A percentile compares a stretch with the other conserved stretches of the same genome.
These are phyloP conservation scores for Leptographium lundbergii DNA, from an alignment of 2,329 filamentous ascomycete genomes.

Conservation along the genomic window DNA sequence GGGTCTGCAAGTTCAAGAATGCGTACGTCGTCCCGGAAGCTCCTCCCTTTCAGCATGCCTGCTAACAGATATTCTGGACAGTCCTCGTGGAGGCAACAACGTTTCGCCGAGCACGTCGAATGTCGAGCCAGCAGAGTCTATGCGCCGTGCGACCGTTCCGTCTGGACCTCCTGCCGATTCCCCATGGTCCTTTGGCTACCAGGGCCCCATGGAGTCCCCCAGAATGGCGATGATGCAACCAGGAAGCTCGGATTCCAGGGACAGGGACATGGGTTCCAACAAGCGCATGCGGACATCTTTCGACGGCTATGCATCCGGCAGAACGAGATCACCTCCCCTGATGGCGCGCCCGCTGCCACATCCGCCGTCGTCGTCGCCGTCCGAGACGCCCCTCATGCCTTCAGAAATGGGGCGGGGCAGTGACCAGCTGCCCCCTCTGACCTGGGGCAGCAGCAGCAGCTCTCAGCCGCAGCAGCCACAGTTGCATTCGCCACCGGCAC, in stretches of 20 bases:
- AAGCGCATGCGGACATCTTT: slow-evolving; percentile 38
- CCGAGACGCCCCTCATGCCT: neutral
- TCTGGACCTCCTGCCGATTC: slow-evolving; percentile 20
- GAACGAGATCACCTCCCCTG: slow-evolving; percentile 16
- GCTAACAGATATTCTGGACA: slow-evolving; percentile 15
- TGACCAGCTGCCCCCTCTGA: neutral
- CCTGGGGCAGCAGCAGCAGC: neutral
- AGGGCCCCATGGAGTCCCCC: slow-evolving; percentile 36
- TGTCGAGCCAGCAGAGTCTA: slow-evolving; percentile 35
- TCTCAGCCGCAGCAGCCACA: neutral
- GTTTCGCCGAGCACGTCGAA: slow-evolving; percentile 40
- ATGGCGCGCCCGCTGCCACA: slow-evolving; percentile 14
- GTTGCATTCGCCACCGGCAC: neutral
- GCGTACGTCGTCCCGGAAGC: slow-evolving; percentile 47
- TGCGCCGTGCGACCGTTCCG: slow-evolving; percentile 19
- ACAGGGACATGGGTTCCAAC: slow-evolving; percentile 16
- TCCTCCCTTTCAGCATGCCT: neutral
- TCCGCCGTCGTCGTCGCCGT: neutral
- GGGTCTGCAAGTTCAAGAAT: slow-evolving; percentile 73
- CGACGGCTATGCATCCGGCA: slow-evolving; percentile 27
- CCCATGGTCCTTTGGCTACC: slow-evolving; percentile 27
- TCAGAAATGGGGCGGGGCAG: neutral
- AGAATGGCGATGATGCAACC: slow-evolving; percentile 16
- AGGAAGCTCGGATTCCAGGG: slow-evolving; percentile 17
- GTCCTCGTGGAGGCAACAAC: slow-evolving; percentile 45